Evolutionary conservation across 2,329 filamentous ascomycete species (phyloP).

Genomic region (Penicillium sp.): DNA sequence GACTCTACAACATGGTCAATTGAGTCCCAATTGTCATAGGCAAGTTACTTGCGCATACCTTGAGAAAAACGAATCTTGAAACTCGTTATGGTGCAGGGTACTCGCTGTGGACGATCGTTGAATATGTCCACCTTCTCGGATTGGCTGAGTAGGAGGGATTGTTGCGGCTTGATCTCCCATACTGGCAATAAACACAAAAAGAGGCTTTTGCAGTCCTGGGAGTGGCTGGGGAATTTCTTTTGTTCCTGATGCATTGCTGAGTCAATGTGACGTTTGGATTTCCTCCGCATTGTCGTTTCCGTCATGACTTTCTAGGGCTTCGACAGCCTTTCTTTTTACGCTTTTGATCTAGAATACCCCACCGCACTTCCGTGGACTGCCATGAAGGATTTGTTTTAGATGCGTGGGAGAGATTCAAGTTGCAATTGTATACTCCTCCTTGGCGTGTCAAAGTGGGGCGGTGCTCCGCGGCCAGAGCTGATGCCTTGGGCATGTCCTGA

Average conservation of each 20-base stretch:
- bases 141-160: not conserved
- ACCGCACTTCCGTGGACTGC: not conserved
- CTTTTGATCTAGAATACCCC: not conserved
- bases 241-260: not conserved
- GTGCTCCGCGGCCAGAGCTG: not conserved
- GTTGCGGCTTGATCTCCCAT: not conserved
- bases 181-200: not conserved
- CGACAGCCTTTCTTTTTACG: not conserved
- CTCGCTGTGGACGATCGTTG: slow-evolving; percentile 17
- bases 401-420: too few relatives aligned
- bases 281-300: not conserved
- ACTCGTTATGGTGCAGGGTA: slow-evolving; percentile 23
- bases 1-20: slow-evolving; percentile 8
- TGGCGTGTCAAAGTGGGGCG: not conserved
- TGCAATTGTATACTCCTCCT: not conserved
- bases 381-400: too few relatives aligned
- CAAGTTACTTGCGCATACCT: slow-evolving; percentile 5
- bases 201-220: too few relatives aligned
- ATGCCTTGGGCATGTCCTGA: not conserved
- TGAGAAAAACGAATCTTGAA: slow-evolving; percentile 22
- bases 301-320: not conserved
- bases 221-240: not conserved
- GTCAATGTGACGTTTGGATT: slow-evolving; percentile 4
- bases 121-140: not conserved
- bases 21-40: too few relatives aligned